phyloP scores from a whole-genome alignment of 1,139 yeast genomes.

The Meyerozyma guilliermondii region DNA sequence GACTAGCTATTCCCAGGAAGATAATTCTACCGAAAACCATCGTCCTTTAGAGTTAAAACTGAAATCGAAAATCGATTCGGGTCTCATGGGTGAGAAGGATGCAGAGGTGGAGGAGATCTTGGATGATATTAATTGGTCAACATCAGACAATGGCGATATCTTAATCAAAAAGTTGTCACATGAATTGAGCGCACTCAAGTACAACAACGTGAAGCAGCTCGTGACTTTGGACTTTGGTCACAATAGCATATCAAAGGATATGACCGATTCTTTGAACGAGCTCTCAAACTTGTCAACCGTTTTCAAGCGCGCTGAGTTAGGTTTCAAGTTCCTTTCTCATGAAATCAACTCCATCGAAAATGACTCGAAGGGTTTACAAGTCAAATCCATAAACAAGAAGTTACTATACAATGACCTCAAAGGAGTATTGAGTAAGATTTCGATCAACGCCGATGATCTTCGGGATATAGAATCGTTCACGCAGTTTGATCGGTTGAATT shows the following conservation, averaged over 20 bases:
- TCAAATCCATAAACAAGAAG: conserved; percentile 77
- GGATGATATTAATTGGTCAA: conserved; percentile 71
- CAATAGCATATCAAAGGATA: conserved; percentile 30
- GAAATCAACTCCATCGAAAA: conserved; percentile 70
- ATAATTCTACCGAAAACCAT: neutral
- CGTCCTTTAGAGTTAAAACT: neutral
- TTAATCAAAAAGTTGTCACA: conserved; percentile 52
- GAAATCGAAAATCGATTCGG: conserved; percentile 2
- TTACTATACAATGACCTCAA: conserved; percentile 64
- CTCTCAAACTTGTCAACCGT: conserved; percentile 58
- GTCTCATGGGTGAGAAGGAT: conserved; percentile 24
- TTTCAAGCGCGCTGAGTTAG: conserved; percentile 41
- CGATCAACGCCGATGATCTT: conserved; percentile 55
- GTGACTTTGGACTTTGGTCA: conserved; percentile 34
- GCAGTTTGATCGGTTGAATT: conserved; percentile 44
- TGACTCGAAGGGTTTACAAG: conserved; percentile 79
- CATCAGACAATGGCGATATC: conserved; percentile 55
- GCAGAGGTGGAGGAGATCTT: conserved; percentile 60
- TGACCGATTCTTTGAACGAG: conserved; percentile 47
- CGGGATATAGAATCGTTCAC: conserved; percentile 41
- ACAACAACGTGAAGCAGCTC: conserved; percentile 33
- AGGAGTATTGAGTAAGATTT: conserved; percentile 63
- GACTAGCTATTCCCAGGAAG: neutral
- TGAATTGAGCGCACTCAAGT: conserved; percentile 31
- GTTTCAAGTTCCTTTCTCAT: conserved; percentile 44